Base-by-base conservation (phyloP, 495 filamentous ascomycete species). In the Lichina pygmaea region DNA sequence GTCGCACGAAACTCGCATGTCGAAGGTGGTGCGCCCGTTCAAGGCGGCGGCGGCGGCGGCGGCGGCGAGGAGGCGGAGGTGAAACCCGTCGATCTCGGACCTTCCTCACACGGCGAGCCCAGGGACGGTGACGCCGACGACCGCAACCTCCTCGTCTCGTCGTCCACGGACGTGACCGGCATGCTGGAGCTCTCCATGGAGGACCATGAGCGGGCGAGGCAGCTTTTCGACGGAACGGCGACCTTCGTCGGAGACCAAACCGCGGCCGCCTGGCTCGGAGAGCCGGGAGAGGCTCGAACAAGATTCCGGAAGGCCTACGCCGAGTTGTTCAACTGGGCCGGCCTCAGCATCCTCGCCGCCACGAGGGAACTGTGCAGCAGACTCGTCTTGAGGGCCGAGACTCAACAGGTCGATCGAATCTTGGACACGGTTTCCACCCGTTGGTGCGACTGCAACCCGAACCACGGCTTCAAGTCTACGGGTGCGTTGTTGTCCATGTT, bases 341-440 rank as follows among this genome's bases (percentile, higher is more conserved):
- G 79, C 52, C 59, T 78, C 53, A 91, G 84, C 57, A 80, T 95
- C 43, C 67, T 95, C 38, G 61, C 68, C 13, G 73, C 83, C 9
- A 63, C 95, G 45, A 75, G 89, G 39, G 68, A 72, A 42, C 67
- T 99, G 34, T 99, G 91, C 56, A 64, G 67, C 40, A 75, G 79
- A 24, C 62, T 95, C n/a, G 67, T 89, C 15, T 62, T 99, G 40
- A 79, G 79, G 54, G 89, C 81, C 24, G 89, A 99, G 62, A 91
- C 85, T 16, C 89, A 99, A 60, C 89, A 99, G 57, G 78, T 99
- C 8, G 91, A 95, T 54, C 76, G 89, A 6, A 85, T 99, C 34
- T 60, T 99, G 52, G 80, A 85, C 55, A 77, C 80, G 13, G 85
- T 95, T 52, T 78, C 86, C 3, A 71, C 66, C 33, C 64, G 86